These are phyloP conservation scores for Trichosporon inkin DNA, from an alignment of 1,284 basidiomycete species.

Conservation along the genomic window DNA sequence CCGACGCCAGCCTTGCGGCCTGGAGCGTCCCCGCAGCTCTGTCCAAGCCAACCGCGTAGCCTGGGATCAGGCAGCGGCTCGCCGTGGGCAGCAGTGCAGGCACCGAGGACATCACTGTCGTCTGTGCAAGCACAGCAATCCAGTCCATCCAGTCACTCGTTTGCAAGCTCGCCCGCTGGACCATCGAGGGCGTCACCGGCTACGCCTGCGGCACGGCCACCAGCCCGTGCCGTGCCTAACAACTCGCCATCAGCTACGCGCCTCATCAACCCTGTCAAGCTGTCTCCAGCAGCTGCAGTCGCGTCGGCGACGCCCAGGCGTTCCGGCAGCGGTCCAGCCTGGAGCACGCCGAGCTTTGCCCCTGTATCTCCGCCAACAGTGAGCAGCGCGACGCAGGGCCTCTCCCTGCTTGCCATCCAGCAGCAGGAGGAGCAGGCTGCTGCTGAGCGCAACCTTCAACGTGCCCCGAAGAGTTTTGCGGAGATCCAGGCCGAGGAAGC, in stretches of 20 bases:
- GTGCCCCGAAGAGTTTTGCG: constrained; percentile 57
- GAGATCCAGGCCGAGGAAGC: constrained; percentile 80
- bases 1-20: constrained; percentile 24
- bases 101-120: constrained; percentile 31
- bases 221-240: constrained; percentile 10
- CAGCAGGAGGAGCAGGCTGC: constrained; percentile 63
- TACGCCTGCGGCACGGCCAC: neutral
- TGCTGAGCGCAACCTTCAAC: constrained; percentile 15
- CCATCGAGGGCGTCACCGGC: neutral
- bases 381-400: constrained; percentile 40
- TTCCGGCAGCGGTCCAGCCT: constrained; percentile 12
- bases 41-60: neutral
- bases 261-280: constrained; percentile 19
- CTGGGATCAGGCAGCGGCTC: neutral
- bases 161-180: neutral
- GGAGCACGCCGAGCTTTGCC: constrained; percentile 18
- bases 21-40: neutral
- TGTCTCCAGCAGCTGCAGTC: neutral
- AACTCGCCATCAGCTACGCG: constrained; percentile 11
- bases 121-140: constrained; percentile 36
- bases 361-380: constrained; percentile 5
- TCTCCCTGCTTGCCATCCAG: constrained; percentile 80
- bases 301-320: constrained; percentile 7
- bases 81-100: constrained; percentile 33
- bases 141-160: neutral